phyloP scores from a whole-genome alignment of 805 yeast species.

The Blastobotrys terrestris region DNA sequence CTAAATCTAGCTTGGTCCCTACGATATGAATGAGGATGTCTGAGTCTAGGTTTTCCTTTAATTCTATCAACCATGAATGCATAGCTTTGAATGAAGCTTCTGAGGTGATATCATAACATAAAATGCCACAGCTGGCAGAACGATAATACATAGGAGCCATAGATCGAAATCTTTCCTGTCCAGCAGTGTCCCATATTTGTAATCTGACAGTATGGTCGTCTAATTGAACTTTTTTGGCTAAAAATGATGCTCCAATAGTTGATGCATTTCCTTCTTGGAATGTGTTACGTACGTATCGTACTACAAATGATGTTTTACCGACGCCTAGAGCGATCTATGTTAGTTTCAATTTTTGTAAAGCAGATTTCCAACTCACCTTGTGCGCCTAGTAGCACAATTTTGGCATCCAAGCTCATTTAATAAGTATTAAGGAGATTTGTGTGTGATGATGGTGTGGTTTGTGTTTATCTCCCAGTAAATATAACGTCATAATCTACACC shows the following conservation, averaged over 20 bases:
- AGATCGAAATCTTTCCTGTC: slow-evolving; percentile 93
- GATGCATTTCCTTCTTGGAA: slow-evolving; percentile 31
- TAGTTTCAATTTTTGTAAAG: neutral
- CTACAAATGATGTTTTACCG: slow-evolving; percentile 32
- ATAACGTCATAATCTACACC: neutral
- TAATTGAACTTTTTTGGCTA: slow-evolving; percentile 30
- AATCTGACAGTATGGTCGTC: slow-evolving; percentile 33
- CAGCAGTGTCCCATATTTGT: slow-evolving; percentile 90
- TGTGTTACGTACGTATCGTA: slow-evolving; percentile 31
- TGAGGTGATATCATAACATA: slow-evolving; percentile 32
- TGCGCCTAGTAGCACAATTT: slow-evolving; percentile 31
- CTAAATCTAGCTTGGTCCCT: slow-evolving; percentile 32
- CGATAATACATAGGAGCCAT: slow-evolving; percentile 51
- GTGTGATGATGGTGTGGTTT: slow-evolving; percentile 2
- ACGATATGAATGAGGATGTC: slow-evolving; percentile 30
- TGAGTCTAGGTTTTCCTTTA: slow-evolving; percentile 25
- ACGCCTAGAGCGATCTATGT: slow-evolving; percentile 21
- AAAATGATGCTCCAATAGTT: slow-evolving; percentile 32
- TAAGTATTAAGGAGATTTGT: neutral
- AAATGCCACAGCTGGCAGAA: slow-evolving; percentile 32
- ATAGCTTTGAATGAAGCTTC: slow-evolving; percentile 30
- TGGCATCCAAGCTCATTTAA: slow-evolving; percentile 30
- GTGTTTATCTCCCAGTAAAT: neutral
- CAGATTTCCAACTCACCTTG: slow-evolving; percentile 23
- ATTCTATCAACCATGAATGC: slow-evolving; percentile 32